Evolutionary conservation across 441 rosid genomes (phyloP), one percentile per base, ranked within the genome.

Genomic region (Corymbia citriodora): DNA sequence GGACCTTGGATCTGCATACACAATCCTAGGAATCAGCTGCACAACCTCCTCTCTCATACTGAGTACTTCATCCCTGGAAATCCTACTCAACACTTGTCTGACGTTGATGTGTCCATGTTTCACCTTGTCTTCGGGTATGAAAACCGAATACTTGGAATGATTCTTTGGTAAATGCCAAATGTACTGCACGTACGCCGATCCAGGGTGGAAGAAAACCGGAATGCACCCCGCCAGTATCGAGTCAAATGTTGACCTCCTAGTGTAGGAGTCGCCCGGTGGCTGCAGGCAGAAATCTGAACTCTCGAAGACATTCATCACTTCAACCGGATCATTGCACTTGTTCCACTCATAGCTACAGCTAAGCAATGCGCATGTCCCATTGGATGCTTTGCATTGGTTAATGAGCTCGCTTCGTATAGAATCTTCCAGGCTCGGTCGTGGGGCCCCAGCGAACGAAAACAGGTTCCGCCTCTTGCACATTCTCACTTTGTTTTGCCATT

Each of bases 231-330:
- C 96, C 79, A 96, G 81, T 21, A 97, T 95, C 18, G 99, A 94
- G 89, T 96, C 99, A 83, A 97, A 96, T 3, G 91, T 90, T 29
- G 99, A 96, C 53, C 97, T 92, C 87, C 99, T 91, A 5, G 96
- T 96, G 90, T 89, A 94, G 36, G 97, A 96, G 92, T 96, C 99
- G 3, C 99, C 99, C 3, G 93, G 93, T 2, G 99, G 99, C 89
- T 96, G 99, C 45, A 97, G 89, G 90, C 99, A 97, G 88, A 96
- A 97, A 18, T 91, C 93, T 0, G 98, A 94, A 86, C 89, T 91
- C 74, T 88, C 89, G 83, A 96, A 95, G 33, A 93, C 93, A 45
- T 93, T 93, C 49, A 95, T 95, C 49, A 97, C 92, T 65, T 91
- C 93, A n/a, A 90, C 92, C 0, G 98, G 98, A 55, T 92, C 89